These are phyloP conservation scores for Cladosporium sp. DNA, from an alignment of 2,329 filamentous ascomycete genomes.

Conservation along the genomic window DNA sequence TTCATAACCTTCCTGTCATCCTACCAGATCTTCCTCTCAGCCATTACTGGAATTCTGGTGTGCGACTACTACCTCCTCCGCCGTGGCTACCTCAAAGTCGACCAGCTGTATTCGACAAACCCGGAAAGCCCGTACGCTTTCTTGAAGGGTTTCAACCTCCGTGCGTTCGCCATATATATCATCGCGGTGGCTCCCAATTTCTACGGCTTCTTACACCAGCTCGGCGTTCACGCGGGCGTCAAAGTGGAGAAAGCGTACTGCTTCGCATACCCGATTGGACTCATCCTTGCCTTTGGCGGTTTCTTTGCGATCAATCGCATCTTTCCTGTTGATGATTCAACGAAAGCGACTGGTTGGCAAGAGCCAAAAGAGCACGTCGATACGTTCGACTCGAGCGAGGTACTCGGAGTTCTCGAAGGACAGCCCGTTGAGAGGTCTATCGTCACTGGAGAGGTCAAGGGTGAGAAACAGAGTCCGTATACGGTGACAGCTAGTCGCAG, in stretches of 20 bases:
- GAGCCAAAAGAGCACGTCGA: not conserved
- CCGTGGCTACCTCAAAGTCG: constrained; percentile 75
- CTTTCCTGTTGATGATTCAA: not conserved
- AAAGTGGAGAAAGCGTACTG: not conserved
- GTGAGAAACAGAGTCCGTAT: not conserved
- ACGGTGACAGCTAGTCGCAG: not conserved
- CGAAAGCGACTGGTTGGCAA: not conserved
- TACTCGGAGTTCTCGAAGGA: not conserved
- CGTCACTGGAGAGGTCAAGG: not conserved
- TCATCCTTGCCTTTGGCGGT: not conserved
- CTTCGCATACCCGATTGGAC: constrained; percentile 1
- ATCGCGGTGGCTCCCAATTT: not conserved
- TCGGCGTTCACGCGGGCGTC: not conserved
- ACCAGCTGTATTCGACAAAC: constrained; percentile 65
- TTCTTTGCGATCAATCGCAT: not conserved
- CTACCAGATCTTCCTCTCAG: constrained; percentile 91
- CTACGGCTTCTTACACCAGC: not conserved
- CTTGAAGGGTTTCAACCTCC: not conserved
- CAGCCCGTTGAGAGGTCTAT: not conserved
- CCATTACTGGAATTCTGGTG: constrained; percentile 87
- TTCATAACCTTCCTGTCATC: constrained; percentile 91
- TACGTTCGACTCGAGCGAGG: not conserved
- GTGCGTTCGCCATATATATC: not conserved
- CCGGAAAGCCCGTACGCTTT: not conserved
- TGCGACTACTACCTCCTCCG: constrained; percentile 85